Evolutionary conservation across 2,329 filamentous ascomycete genomes (phyloP).

Genomic region (Plectosphaerella plurivora): DNA sequence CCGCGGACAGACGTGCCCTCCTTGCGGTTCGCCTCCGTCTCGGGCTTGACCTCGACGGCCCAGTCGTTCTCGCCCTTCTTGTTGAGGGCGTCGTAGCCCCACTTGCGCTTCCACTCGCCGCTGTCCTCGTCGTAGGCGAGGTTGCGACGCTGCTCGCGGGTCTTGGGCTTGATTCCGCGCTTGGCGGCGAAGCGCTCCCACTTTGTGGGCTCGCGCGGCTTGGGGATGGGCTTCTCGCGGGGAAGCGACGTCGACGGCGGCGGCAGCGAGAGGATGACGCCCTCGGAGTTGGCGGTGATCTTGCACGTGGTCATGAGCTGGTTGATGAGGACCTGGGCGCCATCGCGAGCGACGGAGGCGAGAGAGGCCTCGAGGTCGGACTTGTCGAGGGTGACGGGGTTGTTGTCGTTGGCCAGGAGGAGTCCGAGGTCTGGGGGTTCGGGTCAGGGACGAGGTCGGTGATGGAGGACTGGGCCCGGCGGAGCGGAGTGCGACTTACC

Average conservation of each 20-base stretch:
- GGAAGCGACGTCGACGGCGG: slow-evolving; percentile 66
- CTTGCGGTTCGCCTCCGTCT: slow-evolving; percentile 60
- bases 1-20: slow-evolving; percentile 58
- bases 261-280: slow-evolving; percentile 79
- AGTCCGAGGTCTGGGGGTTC: slow-evolving; percentile 64
- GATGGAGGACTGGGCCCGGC: too few species aligned
- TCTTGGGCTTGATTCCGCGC: slow-evolving; percentile 93
- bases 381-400: slow-evolving; percentile 62
- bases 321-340: slow-evolving; percentile 88
- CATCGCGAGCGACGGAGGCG: slow-evolving; percentile 73
- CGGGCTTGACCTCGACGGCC: slow-evolving; percentile 87
- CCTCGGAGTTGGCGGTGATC: slow-evolving; percentile 61
- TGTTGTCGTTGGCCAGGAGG: slow-evolving; percentile 81
- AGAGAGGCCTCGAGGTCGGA: slow-evolving; percentile 62
- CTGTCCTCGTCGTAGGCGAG: slow-evolving; percentile 78
- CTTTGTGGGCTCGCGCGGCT: slow-evolving; percentile 77
- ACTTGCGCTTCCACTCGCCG: slow-evolving; percentile 88
- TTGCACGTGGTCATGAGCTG: slow-evolving; percentile 88
- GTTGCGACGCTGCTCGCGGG: slow-evolving; percentile 68
- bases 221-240: slow-evolving; percentile 86
- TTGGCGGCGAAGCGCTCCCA: slow-evolving; percentile 96
- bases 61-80: slow-evolving; percentile 80
- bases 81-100: slow-evolving; percentile 90
- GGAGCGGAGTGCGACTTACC: background rate
- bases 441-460: background rate